Percentiles rank a stretch among this genome's conserved stretches.
Evolutionary conservation across 2,329 filamentous ascomycete species (phyloP).

Genomic region (Epichloe sibirici): DNA sequence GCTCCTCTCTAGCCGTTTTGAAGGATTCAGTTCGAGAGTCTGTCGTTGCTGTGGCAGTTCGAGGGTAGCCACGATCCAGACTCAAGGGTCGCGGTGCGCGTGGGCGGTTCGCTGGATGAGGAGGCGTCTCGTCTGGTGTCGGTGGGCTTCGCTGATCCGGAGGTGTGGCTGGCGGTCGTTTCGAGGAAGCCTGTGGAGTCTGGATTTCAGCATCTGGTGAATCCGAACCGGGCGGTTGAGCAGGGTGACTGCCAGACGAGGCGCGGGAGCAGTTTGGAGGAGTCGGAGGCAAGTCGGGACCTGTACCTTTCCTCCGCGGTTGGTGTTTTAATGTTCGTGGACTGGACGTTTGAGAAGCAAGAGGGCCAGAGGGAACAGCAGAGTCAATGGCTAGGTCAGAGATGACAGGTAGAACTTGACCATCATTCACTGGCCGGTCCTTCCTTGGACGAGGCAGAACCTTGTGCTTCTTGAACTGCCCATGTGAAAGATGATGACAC

Average conservation of each 20-base stretch:
- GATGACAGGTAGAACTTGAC: constrained; percentile 13
- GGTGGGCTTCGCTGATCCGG: constrained; percentile 55
- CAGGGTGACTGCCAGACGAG: constrained; percentile 39
- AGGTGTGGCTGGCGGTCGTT: constrained; percentile 43
- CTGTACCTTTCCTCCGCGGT: constrained; percentile 27
- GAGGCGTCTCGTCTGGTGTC: constrained; percentile 66
- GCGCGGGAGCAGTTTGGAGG: constrained; percentile 48
- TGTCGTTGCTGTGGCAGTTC: constrained; percentile 40
- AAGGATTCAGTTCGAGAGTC: constrained; percentile 60
- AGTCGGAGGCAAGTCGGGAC: constrained; percentile 47
- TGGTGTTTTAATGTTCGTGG: constrained; percentile 30
- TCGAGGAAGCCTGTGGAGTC: constrained; percentile 26
- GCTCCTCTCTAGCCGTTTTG: constrained; percentile 55
- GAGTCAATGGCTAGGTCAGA: constrained; percentile 18
- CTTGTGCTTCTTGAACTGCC: constrained; percentile 36
- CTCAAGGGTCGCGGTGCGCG: constrained; percentile 33
- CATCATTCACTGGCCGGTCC: constrained; percentile 14
- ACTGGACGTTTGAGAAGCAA: constrained; percentile 16
- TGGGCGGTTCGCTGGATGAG: constrained; percentile 35
- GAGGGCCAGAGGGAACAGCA: not conserved
- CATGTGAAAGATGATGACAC: constrained; percentile 18
- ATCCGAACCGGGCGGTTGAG: constrained; percentile 29
- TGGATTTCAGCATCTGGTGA: constrained; percentile 24
- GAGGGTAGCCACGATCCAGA: constrained; percentile 37
- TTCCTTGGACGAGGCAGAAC: constrained; percentile 25